These are phyloP conservation scores for Phytophthora brassicae DNA, from an alignment of 352 stramenopile species.

Conservation along the genomic window DNA sequence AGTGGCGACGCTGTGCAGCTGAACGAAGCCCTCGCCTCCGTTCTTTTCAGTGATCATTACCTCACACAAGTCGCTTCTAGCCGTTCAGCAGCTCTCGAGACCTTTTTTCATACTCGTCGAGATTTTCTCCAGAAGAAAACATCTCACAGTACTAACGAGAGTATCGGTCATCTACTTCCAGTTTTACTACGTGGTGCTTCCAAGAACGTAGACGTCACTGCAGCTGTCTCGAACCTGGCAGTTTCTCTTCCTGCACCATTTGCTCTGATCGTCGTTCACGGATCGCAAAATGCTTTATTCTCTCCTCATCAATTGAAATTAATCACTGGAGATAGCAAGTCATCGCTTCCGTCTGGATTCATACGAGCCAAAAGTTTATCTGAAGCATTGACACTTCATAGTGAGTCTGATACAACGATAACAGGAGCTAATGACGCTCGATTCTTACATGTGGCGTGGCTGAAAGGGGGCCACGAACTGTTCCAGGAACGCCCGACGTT, in stretches of 20 bases:
- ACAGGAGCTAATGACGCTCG: constrained; percentile 1
- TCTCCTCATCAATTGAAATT: constrained; percentile 35
- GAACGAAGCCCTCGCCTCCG: constrained; percentile 46
- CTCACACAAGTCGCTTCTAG: constrained; percentile 50
- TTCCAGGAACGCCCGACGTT: constrained; percentile 62
- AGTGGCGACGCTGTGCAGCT: constrained; percentile 34
- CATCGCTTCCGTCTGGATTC: constrained; percentile 5
- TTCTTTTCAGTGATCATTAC: constrained; percentile 67
- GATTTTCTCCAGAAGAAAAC: constrained; percentile 44
- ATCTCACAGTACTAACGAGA: background rate
- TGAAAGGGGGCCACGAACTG: constrained; percentile 77
- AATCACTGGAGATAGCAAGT: constrained; percentile 10
- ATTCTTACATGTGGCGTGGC: constrained; percentile 60
- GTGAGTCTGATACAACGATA: background rate
- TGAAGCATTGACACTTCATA: constrained; percentile 16
- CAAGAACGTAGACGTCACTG: constrained; percentile 43
- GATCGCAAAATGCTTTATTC: constrained; percentile 54
- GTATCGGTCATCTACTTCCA: constrained; percentile 32
- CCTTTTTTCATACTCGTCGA: constrained; percentile 53
- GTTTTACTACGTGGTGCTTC: constrained; percentile 43
- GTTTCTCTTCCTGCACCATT: constrained; percentile 34
- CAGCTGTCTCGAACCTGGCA: constrained; percentile 34
- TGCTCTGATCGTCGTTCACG: constrained; percentile 57
- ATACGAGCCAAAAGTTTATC: constrained; percentile 7
- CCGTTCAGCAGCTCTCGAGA: constrained; percentile 42